These are phyloP conservation scores for Ustilago tritici DNA, from an alignment of 1,284 basidiomycete species.

Conservation along the genomic window DNA sequence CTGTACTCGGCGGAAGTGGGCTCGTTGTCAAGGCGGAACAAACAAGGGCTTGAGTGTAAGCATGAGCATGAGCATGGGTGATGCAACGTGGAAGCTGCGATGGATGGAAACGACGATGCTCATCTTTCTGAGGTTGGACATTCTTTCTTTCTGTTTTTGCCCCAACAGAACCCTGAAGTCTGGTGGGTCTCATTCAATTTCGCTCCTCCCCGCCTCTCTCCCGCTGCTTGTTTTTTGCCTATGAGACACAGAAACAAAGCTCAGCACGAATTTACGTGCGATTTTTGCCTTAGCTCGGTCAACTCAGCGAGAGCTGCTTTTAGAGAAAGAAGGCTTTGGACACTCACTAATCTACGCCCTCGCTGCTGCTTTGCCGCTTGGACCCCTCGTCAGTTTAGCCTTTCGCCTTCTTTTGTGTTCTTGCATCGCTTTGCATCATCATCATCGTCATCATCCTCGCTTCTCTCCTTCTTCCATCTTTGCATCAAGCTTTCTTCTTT, in stretches of 20 bases:
- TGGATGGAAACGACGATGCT: background rate
- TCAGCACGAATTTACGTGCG: background rate
- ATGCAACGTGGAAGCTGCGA: background rate
- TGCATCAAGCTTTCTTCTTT: conserved; percentile 7
- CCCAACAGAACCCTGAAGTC: background rate
- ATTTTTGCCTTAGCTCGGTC: background rate
- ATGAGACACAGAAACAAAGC: too few species aligned
- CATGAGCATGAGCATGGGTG: background rate
- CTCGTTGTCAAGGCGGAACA: background rate
- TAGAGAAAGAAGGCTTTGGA: background rate
- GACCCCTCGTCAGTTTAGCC: background rate
- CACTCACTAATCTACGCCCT: background rate
- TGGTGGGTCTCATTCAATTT: background rate
- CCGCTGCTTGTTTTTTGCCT: background rate
- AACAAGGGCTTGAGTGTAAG: background rate
- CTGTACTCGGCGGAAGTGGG: background rate
- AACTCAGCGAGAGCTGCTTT: background rate
- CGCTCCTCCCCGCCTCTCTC: background rate
- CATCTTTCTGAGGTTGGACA: too few species aligned
- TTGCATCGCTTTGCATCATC: conserved; percentile 5
- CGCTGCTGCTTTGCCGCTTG: background rate
- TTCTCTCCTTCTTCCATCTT: background rate
- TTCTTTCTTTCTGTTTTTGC: background rate
- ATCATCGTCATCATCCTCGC: background rate
- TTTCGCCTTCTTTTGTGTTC: background rate